Evolutionary conservation across 805 yeast species (phyloP).

Genomic region (Dipodascus albidus): DNA sequence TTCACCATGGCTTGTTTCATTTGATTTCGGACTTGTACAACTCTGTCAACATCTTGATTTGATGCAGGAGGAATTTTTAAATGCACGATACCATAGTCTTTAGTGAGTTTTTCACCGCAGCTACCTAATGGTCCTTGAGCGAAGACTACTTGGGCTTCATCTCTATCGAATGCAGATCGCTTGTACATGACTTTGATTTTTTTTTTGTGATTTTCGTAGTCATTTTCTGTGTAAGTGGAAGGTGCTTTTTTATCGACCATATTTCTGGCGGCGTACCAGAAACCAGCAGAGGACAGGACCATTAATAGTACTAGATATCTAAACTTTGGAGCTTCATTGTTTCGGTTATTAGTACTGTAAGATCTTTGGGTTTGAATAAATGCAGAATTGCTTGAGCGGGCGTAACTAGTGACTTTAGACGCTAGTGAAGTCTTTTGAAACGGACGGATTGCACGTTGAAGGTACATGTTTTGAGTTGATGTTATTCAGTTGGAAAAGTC

Average conservation of each 20-base stretch:
- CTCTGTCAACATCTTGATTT: conserved; percentile 34
- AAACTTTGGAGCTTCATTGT: conserved; percentile 21
- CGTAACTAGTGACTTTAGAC: no score
- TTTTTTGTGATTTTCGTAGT: conserved; percentile 29
- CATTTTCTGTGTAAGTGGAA: conserved; percentile 20
- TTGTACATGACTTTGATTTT: conserved; percentile 10
- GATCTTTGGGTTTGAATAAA: neutral
- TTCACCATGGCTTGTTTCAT: neutral
- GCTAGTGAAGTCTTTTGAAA: no score
- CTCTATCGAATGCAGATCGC: conserved; percentile 40
- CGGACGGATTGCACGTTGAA: no score
- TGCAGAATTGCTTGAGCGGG: no score
- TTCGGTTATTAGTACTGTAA: neutral
- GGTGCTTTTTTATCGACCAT: conserved; percentile 20
- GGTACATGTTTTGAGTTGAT: no score
- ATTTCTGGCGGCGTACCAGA: conserved; percentile 20
- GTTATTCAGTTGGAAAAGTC: no score
- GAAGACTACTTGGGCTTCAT: conserved; percentile 68
- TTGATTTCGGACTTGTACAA: neutral
- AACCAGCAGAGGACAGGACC: conserved; percentile 23
- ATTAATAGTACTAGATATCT: conserved; percentile 24
- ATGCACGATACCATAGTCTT: conserved; percentile 73
- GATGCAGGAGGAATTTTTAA: conserved; percentile 90
- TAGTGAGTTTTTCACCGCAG: conserved; percentile 78
- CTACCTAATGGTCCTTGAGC: conserved; percentile 97